Base-by-base conservation (phyloP, 371 early-diverging fungal genomes). In the Mucor irregularis region DNA sequence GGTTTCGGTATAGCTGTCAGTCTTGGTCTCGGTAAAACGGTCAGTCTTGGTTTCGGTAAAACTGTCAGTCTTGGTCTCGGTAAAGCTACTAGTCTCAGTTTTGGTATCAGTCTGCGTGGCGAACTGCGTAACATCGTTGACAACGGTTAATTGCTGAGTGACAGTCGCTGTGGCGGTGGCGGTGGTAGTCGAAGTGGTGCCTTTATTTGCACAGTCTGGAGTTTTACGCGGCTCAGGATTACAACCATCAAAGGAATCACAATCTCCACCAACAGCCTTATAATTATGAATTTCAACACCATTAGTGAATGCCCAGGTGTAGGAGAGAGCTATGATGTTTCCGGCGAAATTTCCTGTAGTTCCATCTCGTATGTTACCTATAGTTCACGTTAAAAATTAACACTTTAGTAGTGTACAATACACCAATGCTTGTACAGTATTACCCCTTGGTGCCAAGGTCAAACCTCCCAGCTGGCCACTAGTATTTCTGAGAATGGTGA, bases 331-430 rank as follows among this genome's bases (percentile, higher is more conserved):
- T 22, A 53, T 53, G 31, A 33, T 29, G 21, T 31, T 28, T 11
- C 53, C 53, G 22, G 43, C n/a, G 9, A 53, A 53, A 17, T 42
- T 42, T 5, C 53, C 53, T n/a, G 42, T 42, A 5, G 31, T 43
- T 7, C 53, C 53, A 43, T 53, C 53, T 3, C 29, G 29, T n/a
- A 53, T 53, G 30, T 53, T 30, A 24, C 43, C 43, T 53, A 21
- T 10, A 30, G 42, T 25, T 7, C 10, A 13, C 11, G 48, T 13
- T 13, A 33, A 13, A 21, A 24, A 22, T 9, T 9, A 16, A 9
- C 11, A 28, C 5, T 3, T 5, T 10, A 0, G 8, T 13, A 8
- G 14, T 43, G 4, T 17, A 9, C 17, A 52, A 6, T 8, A 30
- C 22, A 30, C n/a, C n/a, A 30, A 29, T 21, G 24, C n/a, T 21